Base-by-base conservation (phyloP, 2,329 filamentous ascomycete genomes). In the Cytospora leucostoma region DNA sequence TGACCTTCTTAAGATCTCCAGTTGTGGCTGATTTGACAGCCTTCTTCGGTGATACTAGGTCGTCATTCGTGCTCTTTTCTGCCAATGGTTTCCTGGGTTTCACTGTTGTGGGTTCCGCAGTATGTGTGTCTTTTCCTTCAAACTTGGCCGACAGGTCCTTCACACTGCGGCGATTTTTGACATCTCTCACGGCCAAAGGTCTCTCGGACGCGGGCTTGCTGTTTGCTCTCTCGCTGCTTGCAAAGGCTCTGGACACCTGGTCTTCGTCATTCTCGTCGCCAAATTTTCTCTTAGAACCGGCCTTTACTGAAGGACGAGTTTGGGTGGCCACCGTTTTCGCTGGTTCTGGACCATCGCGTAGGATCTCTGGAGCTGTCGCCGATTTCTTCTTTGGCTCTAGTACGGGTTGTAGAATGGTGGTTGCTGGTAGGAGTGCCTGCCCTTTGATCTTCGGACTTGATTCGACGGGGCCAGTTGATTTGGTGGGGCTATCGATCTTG, bases 11-110 rank as follows among this genome's bases (percentile, higher is more conserved):
- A 35, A 71, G 73, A 6, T 78, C 75, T 27, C 56, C 61, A 37
- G 27, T 59, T 11, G 67, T 59, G 3, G 68, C 40, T 11, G 71
- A 65, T 59, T 78, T 81, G 1, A 73, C 55, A 3, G 66, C 67
- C 71, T 88, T 88, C 70, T 80, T 84, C 0, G 86, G 86, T 2
- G 87, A 88, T 35, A 78, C 76, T 51, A 89, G 70, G 67, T 84
- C 81, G 61, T 85, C 79, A 69, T 88, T 88, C 17, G 83, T 82
- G 73, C 78, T 88, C 74, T 88, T 89, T 53, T 78, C 76, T 8
- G 79, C 75, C 12, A 87, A 74, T 1, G 84, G 81, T 63, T 79
- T 82, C 56, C 84, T 79, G 40, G 72, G 67, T 27, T 71, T 70
- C 12, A 71, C 68, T 7, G 67, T 63, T 1, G 69, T 65, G n/a